phyloP scores from a whole-genome alignment of 148 eudicot genomes.

The Vaccinium corymbosum region DNA sequence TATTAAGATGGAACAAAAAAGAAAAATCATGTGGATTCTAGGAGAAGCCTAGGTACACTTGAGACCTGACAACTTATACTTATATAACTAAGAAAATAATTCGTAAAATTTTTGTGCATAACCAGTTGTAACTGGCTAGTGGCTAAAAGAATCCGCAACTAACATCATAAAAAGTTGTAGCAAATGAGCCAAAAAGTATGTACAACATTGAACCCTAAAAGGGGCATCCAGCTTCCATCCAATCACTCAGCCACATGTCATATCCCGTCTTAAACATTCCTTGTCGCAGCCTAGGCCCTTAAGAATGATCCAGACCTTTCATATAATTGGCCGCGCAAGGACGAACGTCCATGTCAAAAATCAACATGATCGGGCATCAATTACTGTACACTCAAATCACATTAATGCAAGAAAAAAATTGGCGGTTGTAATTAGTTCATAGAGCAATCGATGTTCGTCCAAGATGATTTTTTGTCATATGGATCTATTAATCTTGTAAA shows the following conservation, averaged over 20 bases:
- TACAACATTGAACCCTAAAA: not conserved
- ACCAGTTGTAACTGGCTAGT: not conserved
- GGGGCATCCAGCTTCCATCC: not conserved
- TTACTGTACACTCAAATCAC: not conserved
- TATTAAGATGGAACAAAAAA: not conserved
- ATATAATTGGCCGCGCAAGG: not conserved
- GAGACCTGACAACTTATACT: not conserved
- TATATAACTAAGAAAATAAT: not conserved
- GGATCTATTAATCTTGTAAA: not conserved
- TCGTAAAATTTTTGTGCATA: not conserved
- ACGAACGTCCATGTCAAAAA: not conserved
- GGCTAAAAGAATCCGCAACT: not conserved
- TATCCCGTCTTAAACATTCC: not conserved
- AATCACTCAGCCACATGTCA: not conserved
- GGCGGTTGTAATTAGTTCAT: not conserved
- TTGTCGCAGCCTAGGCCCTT: not conserved
- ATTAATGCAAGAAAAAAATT: not conserved
- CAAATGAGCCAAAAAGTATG: not conserved
- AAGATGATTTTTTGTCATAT: not conserved
- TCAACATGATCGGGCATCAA: too few relatives aligned
- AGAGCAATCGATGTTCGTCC: not conserved
- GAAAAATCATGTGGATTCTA: not conserved
- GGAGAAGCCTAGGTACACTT: not conserved
- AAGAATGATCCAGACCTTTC: not conserved
- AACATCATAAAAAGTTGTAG: not conserved